Percentiles rank a stretch among this genome's conserved stretches.
Evolutionary conservation across 2,329 filamentous ascomycete species (phyloP).

Genomic region (Trichoderma lentiforme): DNA sequence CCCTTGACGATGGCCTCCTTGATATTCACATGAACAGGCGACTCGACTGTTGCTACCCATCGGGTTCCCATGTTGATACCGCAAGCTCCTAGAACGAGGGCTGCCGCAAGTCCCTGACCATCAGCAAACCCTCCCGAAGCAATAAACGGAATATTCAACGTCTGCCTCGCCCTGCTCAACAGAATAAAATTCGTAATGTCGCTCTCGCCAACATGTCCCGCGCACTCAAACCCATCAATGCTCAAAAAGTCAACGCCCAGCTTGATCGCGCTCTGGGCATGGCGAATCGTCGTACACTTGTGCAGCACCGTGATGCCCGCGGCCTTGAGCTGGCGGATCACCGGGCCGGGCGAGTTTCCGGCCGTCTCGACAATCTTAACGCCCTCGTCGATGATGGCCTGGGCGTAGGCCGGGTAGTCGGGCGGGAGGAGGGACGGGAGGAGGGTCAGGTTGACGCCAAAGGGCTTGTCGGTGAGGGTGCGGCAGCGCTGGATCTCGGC

Average conservation of each 20-base stretch:
- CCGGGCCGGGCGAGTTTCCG: constrained; percentile 81
- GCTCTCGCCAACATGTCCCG: constrained; percentile 80
- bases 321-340: constrained; percentile 84
- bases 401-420: constrained; percentile 88
- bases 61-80: constrained; percentile 99
- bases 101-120: constrained; percentile 87
- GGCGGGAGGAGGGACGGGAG: constrained; percentile 86
- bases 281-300: constrained; percentile 96
- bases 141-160: constrained; percentile 84
- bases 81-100: constrained; percentile 82
- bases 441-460: constrained; percentile 93
- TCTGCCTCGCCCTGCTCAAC: constrained; percentile 78
- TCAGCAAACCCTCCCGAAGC: constrained; percentile 95
- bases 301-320: constrained; percentile 78
- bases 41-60: constrained; percentile 93
- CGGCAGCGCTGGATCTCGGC: constrained; percentile 88
- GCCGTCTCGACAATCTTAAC: constrained; percentile 90
- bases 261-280: constrained; percentile 87
- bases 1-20: constrained; percentile 89
- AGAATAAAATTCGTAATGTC: constrained; percentile 91
- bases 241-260: constrained; percentile 94
- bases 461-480: constrained; percentile 72
- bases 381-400: constrained; percentile 89
- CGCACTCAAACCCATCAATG: constrained; percentile 98
- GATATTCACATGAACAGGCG: constrained; percentile 88